Evolutionary conservation across 495 filamentous ascomycete genomes (phyloP).

Genomic region (Terfezia claveryi): DNA sequence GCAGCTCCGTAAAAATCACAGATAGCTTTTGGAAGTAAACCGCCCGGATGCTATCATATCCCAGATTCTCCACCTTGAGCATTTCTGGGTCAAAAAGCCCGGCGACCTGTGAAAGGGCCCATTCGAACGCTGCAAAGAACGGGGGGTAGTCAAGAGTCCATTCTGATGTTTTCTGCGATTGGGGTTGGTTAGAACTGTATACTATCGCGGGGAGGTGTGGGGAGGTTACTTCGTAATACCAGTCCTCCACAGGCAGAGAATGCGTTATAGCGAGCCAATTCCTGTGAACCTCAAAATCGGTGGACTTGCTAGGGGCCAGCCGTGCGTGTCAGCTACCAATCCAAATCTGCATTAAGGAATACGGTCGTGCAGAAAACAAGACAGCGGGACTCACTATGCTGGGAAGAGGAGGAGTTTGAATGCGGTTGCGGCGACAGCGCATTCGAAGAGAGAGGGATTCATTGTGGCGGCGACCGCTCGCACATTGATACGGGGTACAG

Average conservation of each 20-base stretch:
- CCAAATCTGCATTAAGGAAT: background rate
- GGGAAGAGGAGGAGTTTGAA: slow-evolving; percentile 89
- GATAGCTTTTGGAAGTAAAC: slow-evolving; percentile 78
- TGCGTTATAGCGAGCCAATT: slow-evolving; percentile 94
- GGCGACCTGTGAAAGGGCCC: slow-evolving; percentile 66
- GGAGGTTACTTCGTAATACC: slow-evolving; percentile 64
- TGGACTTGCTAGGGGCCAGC: slow-evolving; percentile 55
- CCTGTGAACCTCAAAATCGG: slow-evolving; percentile 93
- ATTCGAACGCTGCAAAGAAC: slow-evolving; percentile 95
- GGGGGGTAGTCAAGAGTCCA: slow-evolving; percentile 98
- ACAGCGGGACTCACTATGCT: slow-evolving; percentile 55
- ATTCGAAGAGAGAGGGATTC: slow-evolving; percentile 28
- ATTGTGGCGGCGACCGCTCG: background rate
- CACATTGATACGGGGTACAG: too few species aligned
- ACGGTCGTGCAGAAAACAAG: background rate
- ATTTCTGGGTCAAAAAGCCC: slow-evolving; percentile 55
- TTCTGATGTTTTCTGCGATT: slow-evolving; percentile 59
- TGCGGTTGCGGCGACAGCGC: slow-evolving; percentile 65
- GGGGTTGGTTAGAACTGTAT: background rate
- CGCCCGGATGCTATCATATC: slow-evolving; percentile 75
- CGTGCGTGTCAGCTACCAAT: slow-evolving; percentile 4
- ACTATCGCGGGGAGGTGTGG: background rate
- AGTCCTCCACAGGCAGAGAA: slow-evolving; percentile 65
- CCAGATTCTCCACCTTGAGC: slow-evolving; percentile 58
- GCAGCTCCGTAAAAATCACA: slow-evolving; percentile 68